Conservation (phyloP, 2,329 filamentous ascomycete species). For the Cladophialophora carrionii region DNA sequence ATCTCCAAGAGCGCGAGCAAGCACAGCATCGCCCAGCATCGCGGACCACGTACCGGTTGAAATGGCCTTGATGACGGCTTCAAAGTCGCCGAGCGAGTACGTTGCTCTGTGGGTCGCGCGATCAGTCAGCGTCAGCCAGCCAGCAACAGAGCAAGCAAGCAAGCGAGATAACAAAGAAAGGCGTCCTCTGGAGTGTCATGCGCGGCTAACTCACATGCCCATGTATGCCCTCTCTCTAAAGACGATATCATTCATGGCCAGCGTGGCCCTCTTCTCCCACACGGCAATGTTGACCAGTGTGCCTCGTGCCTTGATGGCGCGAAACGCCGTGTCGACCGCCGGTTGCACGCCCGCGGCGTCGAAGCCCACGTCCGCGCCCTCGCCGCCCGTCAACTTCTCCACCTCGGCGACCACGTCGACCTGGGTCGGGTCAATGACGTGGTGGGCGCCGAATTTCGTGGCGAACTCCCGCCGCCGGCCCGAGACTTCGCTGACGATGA, state of each 20-base stretch:
- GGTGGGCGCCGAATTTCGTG: slow-evolving; percentile 55
- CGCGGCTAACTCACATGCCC: slow-evolving; percentile 44
- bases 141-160: not conserved
- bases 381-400: slow-evolving; percentile 42
- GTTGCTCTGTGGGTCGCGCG: slow-evolving; percentile 44
- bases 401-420: slow-evolving; percentile 52
- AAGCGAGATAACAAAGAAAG: too few relatives aligned
- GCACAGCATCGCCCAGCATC: too few relatives aligned
- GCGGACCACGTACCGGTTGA: slow-evolving; percentile 34
- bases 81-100: slow-evolving; percentile 57
- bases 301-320: slow-evolving; percentile 54
- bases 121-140: not conserved
- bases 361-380: slow-evolving; percentile 57
- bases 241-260: slow-evolving; percentile 56
- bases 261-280: slow-evolving; percentile 57
- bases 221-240: slow-evolving; percentile 59
- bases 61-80: slow-evolving; percentile 52
- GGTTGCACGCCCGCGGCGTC: slow-evolving; percentile 59
- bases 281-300: slow-evolving; percentile 61
- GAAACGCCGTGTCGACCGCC: slow-evolving; percentile 54
- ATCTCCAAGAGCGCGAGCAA: too few relatives aligned
- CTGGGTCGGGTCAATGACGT: slow-evolving; percentile 56
- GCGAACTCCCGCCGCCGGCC: slow-evolving; percentile 54
- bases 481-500: slow-evolving; percentile 59
- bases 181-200: too few relatives aligned